Conservation (phyloP, 202 grass and related monocot genomes). For the Carex sylvatica region DNA sequence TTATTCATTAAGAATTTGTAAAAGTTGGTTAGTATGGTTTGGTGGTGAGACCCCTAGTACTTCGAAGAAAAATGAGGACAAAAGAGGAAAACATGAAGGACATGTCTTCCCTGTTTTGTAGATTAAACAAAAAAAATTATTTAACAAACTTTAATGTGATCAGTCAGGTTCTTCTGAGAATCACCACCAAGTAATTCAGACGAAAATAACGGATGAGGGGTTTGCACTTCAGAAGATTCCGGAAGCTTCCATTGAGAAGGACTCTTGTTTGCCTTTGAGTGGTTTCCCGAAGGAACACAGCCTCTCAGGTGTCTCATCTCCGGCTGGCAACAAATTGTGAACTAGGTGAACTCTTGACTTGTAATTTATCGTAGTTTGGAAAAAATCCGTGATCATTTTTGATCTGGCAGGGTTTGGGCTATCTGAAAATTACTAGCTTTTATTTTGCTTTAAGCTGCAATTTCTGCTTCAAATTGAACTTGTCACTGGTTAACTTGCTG, state of each 20-base stretch:
- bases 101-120: background rate
- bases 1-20: background rate
- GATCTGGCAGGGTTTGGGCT: background rate
- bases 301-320: constrained; percentile 39
- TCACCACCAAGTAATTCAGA: constrained; percentile 37
- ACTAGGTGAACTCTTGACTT: constrained; percentile 18
- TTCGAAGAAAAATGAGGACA: background rate
- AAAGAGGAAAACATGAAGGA: background rate
- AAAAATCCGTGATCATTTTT: background rate
- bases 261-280: constrained; percentile 20
- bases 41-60: background rate
- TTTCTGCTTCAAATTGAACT: background rate
- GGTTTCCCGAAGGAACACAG: constrained; percentile 33
- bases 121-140: background rate
- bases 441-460: background rate
- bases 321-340: constrained; percentile 28
- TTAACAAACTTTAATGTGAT: constrained; percentile 43
- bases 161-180: constrained; percentile 66
- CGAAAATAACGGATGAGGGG: constrained; percentile 31
- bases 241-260: constrained; percentile 30
- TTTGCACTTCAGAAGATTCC: constrained; percentile 34
- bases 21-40: background rate
- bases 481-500: background rate
- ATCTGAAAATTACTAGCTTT: background rate
- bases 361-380: background rate